These are phyloP conservation scores for Cercospora brassicicola DNA, from an alignment of 2,329 filamentous ascomycete species.

Conservation along the genomic window DNA sequence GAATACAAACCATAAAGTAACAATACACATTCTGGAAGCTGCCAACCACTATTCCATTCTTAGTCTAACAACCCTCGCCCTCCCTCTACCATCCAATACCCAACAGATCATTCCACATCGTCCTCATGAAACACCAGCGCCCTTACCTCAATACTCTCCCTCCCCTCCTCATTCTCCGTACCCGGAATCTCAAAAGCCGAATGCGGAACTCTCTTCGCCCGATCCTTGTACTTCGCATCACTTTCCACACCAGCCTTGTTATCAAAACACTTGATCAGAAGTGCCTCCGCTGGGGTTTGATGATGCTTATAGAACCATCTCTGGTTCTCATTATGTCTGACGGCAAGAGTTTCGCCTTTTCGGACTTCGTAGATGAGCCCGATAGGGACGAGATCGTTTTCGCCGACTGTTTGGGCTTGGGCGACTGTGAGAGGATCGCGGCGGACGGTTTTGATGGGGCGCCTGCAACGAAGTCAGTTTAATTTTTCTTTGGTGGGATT, in stretches of 20 bases:
- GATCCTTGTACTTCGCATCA: conserved; percentile 28
- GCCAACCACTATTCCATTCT: background rate
- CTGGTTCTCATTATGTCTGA: conserved; percentile 62
- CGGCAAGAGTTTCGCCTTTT: conserved; percentile 70
- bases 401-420: conserved; percentile 55
- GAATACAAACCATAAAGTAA: background rate
- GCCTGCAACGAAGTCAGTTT: background rate
- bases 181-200: conserved; percentile 74
- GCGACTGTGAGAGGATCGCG: conserved; percentile 59
- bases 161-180: conserved; percentile 64
- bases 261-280: conserved; percentile 52
- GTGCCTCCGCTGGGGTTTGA: conserved; percentile 56
- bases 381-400: conserved; percentile 67
- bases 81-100: background rate
- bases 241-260: conserved; percentile 38
- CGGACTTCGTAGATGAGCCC: conserved; percentile 72
- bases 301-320: conserved; percentile 73
- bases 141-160: conserved; percentile 86
- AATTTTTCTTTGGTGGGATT: no score
- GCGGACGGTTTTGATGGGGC: conserved; percentile 48
- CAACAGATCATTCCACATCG: conserved; percentile 16
- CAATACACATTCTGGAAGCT: background rate
- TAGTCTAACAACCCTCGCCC: background rate
- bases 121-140: conserved; percentile 67
- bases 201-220: conserved; percentile 55